Conservation (phyloP, 257 asterid genomes). For the Solanum commersonii region DNA sequence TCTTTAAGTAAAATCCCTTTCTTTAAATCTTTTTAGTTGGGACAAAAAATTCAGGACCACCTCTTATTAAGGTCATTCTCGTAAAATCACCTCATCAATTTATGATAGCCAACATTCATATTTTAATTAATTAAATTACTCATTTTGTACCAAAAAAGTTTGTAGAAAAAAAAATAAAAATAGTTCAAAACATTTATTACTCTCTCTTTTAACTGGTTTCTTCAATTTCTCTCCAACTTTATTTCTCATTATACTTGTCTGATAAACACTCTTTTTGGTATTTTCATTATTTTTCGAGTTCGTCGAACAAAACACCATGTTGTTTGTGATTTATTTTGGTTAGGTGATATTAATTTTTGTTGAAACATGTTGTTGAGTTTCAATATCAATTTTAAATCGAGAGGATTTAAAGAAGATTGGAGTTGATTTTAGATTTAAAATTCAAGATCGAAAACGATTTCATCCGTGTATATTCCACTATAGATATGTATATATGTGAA, state of each 20-base stretch:
- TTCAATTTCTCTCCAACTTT: neutral
- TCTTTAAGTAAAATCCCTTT: neutral
- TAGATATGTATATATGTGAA: neutral
- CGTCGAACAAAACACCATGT: neutral
- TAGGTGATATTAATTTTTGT: neutral
- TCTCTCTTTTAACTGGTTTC: neutral
- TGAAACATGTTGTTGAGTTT: neutral
- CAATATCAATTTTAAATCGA: neutral
- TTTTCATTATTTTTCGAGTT: neutral
- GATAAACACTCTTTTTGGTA: neutral
- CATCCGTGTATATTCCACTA: neutral
- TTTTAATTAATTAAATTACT: too few relatives aligned
- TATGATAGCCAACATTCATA: too few relatives aligned
- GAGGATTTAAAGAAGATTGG: neutral
- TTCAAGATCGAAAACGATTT: fast-evolving
- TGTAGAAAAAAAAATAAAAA: too few relatives aligned
- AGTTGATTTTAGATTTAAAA: neutral
- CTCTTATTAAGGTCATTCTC: neutral
- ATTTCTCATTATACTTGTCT: neutral
- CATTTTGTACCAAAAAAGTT: neutral
- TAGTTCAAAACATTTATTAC: neutral
- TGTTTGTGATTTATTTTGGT: neutral
- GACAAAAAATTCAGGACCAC: neutral
- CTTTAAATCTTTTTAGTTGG: too few relatives aligned
- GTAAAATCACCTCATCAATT: neutral